A percentile compares a stretch with the other conserved stretches of the same genome.
These are phyloP conservation scores for Thermoascus crustaceus DNA, from an alignment of 2,329 filamentous ascomycete species.

Conservation along the genomic window DNA sequence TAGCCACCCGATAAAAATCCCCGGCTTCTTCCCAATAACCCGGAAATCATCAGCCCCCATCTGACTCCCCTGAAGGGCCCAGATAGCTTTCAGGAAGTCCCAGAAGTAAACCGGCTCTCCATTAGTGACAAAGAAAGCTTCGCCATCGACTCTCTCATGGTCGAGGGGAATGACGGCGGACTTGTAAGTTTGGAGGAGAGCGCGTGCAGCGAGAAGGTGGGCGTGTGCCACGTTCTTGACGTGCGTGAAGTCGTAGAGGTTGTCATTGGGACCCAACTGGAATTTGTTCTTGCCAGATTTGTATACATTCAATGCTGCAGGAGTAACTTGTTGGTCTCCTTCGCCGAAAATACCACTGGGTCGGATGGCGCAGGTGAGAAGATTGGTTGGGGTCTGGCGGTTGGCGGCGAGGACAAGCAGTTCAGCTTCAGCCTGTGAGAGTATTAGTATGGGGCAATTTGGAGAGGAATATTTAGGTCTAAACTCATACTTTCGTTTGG, in stretches of 20 bases:
- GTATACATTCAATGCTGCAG: not conserved
- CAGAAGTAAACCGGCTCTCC: conserved; percentile 4
- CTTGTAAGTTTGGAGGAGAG: conserved; percentile 16
- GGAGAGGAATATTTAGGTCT: no score
- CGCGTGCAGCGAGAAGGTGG: conserved; percentile 20
- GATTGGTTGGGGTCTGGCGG: conserved; percentile 2
- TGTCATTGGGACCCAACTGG: conserved; percentile 19
- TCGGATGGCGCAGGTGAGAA: conserved; percentile 2
- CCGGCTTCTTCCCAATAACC: no score
- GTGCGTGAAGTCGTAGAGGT: conserved; percentile 23
- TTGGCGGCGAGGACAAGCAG: conserved; percentile 3
- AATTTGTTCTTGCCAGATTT: conserved; percentile 2
- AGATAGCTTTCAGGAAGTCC: conserved; percentile 3
- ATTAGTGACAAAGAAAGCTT: conserved; percentile 5
- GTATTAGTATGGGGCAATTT: no score
- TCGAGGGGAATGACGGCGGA: conserved; percentile 6
- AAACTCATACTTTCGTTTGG: no score
- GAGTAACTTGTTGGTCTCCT: not conserved
- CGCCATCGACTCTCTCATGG: conserved; percentile 1
- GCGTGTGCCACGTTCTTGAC: conserved; percentile 18
- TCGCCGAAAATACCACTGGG: conserved; percentile 3
- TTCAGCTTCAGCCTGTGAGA: conserved; percentile 3
- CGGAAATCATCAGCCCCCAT: no score
- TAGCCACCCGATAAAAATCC: no score
- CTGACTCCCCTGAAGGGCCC: conserved; percentile 14